phyloP scores from a whole-genome alignment of 2,329 filamentous ascomycete species.

The Sporothrix luriei region DNA sequence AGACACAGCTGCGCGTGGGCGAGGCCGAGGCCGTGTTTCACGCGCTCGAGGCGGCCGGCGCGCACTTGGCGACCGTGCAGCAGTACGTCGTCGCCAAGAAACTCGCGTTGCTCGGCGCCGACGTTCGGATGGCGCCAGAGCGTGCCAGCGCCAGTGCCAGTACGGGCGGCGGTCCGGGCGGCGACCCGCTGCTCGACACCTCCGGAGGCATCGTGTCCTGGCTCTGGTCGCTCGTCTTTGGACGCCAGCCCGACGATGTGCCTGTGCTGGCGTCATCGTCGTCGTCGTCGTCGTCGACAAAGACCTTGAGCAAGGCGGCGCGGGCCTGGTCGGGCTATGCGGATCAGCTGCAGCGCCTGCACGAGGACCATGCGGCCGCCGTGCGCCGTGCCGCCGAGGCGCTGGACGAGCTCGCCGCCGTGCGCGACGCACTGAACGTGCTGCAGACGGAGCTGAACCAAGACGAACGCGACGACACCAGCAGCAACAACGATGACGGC shows the following conservation, averaged over 20 bases:
- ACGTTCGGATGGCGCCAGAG: neutral
- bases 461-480: too few relatives aligned
- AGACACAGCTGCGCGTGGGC: constrained; percentile 67
- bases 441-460: constrained; percentile 21
- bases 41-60: constrained; percentile 68
- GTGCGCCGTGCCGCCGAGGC: constrained; percentile 18
- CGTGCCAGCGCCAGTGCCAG: neutral
- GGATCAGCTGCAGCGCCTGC: constrained; percentile 24
- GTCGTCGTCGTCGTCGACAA: neutral
- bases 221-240: constrained; percentile 26
- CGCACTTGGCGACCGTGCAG: constrained; percentile 69
- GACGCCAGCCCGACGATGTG: neutral
- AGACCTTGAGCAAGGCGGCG: neutral
- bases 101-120: constrained; percentile 51
- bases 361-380: constrained; percentile 20
- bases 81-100: constrained; percentile 65
- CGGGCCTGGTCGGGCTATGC: constrained; percentile 30
- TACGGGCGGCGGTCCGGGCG: neutral
- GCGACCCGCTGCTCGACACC: neutral
- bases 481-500: neutral
- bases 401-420: constrained; percentile 29
- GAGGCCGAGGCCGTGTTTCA: constrained; percentile 69
- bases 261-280: neutral
- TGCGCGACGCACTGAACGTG: constrained; percentile 22
- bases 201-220: neutral